Percentiles rank a stretch among this genome's conserved stretches.
Conservation (phyloP, 495 filamentous ascomycete genomes). For the Xylaria grammica region DNA sequence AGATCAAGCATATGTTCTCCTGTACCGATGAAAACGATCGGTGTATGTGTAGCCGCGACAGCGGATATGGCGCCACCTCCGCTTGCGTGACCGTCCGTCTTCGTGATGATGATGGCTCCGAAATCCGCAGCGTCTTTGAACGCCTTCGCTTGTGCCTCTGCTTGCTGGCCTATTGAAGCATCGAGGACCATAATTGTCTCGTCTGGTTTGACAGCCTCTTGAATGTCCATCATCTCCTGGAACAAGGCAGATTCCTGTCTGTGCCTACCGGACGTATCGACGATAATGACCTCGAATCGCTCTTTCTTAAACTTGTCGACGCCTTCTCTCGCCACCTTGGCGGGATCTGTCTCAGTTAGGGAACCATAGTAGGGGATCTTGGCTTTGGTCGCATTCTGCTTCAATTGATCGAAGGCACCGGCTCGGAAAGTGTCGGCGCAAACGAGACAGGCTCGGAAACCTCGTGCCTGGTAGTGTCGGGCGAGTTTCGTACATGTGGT, state of each 20-base stretch:
- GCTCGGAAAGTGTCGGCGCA: slow-evolving; percentile 99
- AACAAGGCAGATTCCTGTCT: slow-evolving; percentile 94
- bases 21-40: slow-evolving; percentile 96
- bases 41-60: slow-evolving; percentile 93
- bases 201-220: slow-evolving; percentile 86
- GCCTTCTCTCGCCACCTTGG: slow-evolving; percentile 88
- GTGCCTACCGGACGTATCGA: slow-evolving; percentile 94
- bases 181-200: slow-evolving; percentile 99
- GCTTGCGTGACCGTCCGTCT: slow-evolving; percentile 93
- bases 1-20: slow-evolving; percentile 97
- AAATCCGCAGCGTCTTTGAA: slow-evolving; percentile 99
- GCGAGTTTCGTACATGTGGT: slow-evolving; percentile 98
- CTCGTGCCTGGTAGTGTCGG: slow-evolving; percentile 89
- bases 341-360: slow-evolving; percentile 93
- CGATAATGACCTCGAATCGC: slow-evolving; percentile 96
- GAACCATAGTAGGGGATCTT: slow-evolving; percentile 99
- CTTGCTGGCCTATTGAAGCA: slow-evolving; percentile 92
- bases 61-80: slow-evolving; percentile 98
- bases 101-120: slow-evolving; percentile 98
- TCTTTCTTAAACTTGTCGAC: slow-evolving; percentile 99
- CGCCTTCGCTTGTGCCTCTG: slow-evolving; percentile 90
- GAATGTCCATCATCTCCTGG: slow-evolving; percentile 97
- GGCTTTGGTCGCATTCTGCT: slow-evolving; percentile 97
- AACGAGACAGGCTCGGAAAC: slow-evolving; percentile 92
- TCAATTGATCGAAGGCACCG: slow-evolving; percentile 97